Base-by-base conservation (phyloP, 768 basidiomycete species). In the Mrakia blollopis region DNA sequence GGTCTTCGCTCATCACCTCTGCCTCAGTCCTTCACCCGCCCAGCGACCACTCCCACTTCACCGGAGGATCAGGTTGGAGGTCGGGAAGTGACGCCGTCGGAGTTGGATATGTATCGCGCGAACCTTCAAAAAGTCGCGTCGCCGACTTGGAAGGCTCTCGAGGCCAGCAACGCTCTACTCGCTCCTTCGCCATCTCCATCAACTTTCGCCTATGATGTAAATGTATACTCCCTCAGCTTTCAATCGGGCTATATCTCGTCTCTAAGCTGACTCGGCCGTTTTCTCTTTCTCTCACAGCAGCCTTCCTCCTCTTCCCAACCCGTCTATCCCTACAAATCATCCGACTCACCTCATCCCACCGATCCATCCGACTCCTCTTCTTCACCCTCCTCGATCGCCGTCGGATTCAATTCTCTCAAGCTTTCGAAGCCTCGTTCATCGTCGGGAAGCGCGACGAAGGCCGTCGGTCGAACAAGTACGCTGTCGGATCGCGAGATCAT, bases 401-500 rank as follows among this genome's bases (percentile, higher is more conserved):
- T 28, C 37, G 65, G 30, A 3, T 39, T 41, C 37, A 47, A 47
- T 32, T 52, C 73, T 37, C 44, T 62, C 54, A 54, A 50, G 37
- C 32, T 67, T 25, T 47, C 67, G 11, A 37, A 11, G 44, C 44
- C 65, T 16, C 50, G 21, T 14, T 32, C 47, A 14, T 21, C 54
- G 73, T n/a, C 18, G 65, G 35, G 54, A 35, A 21, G 73, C 73
- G 73, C 89, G 44, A 44, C 44, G 44, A 78, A 86, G 75, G 78
- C 72, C 11, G 82, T 85, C 18, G 89, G 93, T 85, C 88, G 96
- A 78, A 96, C 98, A 80, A 94, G 92, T 79, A 92, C 94, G 52
- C 93, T 99, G 92, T 91, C 91, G 70, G 96, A 99, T 84, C 91
- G 91, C 68, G 95, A 99, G 86, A 95, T 98, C 81, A 97, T 98